Evolutionary conservation across 108 stramenopile genomes (phyloP), one percentile per base, ranked within the genome.

Genomic region (Skeletonema tropicum): DNA sequence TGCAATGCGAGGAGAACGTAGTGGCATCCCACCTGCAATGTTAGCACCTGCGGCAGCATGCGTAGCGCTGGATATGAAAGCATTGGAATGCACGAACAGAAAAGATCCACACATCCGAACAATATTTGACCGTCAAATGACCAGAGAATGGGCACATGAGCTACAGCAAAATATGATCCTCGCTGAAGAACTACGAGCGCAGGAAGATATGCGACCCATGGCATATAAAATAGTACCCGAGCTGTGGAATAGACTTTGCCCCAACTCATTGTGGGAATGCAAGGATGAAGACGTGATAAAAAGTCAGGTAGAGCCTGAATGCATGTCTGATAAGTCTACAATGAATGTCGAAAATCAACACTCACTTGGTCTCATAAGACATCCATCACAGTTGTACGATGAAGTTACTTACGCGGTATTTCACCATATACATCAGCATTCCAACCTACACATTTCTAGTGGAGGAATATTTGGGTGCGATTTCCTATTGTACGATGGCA

Each of bases 401-500:
- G 57, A 78, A 31, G 76, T 66, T 29, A 48, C 82, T 9, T 74
- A 69, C 38, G 45, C 83, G 1, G 77, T 92, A 26, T 82, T 87
- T 70, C 66, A 79, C 14, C 85, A 84, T 66, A 68, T 95, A 38
- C 70, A 90, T 66, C 77, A 65, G 11, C n/a, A 82, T 35, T 79
- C 84, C 14, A 69, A 67, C 11, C 62, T 92, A 5, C 77, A 94
- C 63, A 71, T 92, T 36, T 81, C 90, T 3, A 94, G 95, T 69
- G 95, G 95, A 10, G 87, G 90, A 52, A 90, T 90, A 69, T 96
- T 96, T 78, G 95, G 95, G 19, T 86, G 87, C 33, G 95, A 96
- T 65, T 91, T 83, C 57, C 76, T 96, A 32, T 33, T 96, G 25
- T 96, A 96, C 65, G 93, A 96, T 74, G 93, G 91, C 21, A 77